phyloP scores from a whole-genome alignment of 805 yeast species.

The Yamadazyma sp. region DNA sequence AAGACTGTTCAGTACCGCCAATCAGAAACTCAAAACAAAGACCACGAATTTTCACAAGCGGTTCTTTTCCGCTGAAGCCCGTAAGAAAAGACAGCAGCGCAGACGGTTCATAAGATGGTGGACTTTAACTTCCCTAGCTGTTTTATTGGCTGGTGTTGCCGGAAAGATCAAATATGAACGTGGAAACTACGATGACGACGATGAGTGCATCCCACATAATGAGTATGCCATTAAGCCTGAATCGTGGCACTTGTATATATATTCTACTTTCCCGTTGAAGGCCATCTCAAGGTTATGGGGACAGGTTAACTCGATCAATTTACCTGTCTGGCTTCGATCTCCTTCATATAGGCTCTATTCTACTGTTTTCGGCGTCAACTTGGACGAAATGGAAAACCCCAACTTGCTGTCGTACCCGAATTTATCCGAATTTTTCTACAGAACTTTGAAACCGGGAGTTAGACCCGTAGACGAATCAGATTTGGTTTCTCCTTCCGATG shows the following conservation, averaged over 20 bases:
- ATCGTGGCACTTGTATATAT: constrained; percentile 88
- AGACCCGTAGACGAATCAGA: constrained; percentile 71
- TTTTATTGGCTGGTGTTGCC: constrained; percentile 56
- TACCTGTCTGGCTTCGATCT: constrained; percentile 86
- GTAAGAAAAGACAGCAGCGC: constrained; percentile 38
- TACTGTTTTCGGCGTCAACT: constrained; percentile 77
- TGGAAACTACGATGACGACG: constrained; percentile 24
- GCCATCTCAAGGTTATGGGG: constrained; percentile 96
- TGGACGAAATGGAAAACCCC: constrained; percentile 85
- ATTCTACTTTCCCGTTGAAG: constrained; percentile 86
- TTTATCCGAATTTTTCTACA: constrained; percentile 86
- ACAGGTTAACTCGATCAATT: constrained; percentile 70
- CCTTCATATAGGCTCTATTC: constrained; percentile 82
- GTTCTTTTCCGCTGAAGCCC: constrained; percentile 44
- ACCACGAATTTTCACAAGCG: constrained; percentile 38
- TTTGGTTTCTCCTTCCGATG: constrained; percentile 91
- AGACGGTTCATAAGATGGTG: constrained; percentile 50
- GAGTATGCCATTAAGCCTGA: constrained; percentile 57
- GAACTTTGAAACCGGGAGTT: constrained; percentile 72
- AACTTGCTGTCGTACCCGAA: constrained; percentile 74
- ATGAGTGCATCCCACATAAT: constrained; percentile 27
- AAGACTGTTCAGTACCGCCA: constrained; percentile 37
- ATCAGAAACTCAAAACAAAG: constrained; percentile 33
- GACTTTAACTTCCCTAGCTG: constrained; percentile 52
- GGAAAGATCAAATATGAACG: constrained; percentile 42